Evolutionary conservation across 345 rosid genomes (phyloP), one percentile per base, ranked within the genome.

Genomic region (Diplotaxis tenuifolia): DNA sequence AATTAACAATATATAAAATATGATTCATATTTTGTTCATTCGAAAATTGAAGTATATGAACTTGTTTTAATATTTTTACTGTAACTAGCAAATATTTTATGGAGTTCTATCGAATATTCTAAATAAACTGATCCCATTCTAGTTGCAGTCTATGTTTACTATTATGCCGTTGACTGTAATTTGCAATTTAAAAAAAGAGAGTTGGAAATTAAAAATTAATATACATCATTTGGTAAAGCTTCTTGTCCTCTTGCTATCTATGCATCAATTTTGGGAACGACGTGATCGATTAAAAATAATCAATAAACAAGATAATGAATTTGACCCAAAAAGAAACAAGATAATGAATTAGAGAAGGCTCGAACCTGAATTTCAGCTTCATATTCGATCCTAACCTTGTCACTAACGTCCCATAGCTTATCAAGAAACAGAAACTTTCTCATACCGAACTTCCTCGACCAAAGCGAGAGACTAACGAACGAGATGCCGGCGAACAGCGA

Each of bases 371-470:
- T 86, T 72, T 90, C 90, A n/a, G 82, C 63, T 70, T 81, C 80
- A 57, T 93, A 89, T 9, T 86, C 84, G n/a, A 68, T 68, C 12
- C 76, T 74, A 75, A 86, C 93, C 27, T 77, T 73, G 3, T 86
- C 90, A 57, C 83, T 87, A 59, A 75, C 84, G 28, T 83, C 86
- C 45, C 75, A 65, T 18, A 90, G 65, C 79, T 89, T 93, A 74
- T 93, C 96, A 29, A 93, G 82, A 64, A 93, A 90, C 34, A 93
- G 77, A 63, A 93, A 89, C 77, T 68, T 80, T 68, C 82, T 63
- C 72, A 87, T 63, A 9, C 98, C 96, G 20, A 83, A 90, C 79
- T 83, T 90, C 5, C 86, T 81, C 11, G 87, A 75, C 98, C 98
- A 93, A 22, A 61, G 29, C 18, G 96, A 77, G 18, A 93, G 83